Evolutionary conservation across 2,329 filamentous ascomycete species (phyloP).

Genomic region (Thielaviopsis punctulata): DNA sequence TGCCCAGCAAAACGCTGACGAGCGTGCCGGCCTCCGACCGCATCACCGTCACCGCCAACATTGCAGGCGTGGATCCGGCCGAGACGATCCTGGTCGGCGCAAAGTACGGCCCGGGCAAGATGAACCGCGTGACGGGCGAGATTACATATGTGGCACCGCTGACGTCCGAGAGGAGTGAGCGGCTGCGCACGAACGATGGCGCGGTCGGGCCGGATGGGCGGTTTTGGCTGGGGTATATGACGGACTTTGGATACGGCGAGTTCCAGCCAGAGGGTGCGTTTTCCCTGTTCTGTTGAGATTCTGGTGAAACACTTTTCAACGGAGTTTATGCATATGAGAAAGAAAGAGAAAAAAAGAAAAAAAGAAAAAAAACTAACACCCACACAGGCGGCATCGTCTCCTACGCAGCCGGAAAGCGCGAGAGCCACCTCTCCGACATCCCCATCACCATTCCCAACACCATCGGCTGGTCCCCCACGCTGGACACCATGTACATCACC

Average conservation of each 20-base stretch:
- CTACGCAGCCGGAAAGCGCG: slow-evolving; percentile 40
- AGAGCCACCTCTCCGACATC: slow-evolving; percentile 43
- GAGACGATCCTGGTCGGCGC: slow-evolving; percentile 59
- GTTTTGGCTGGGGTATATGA: slow-evolving; percentile 80
- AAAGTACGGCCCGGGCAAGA: slow-evolving; percentile 66
- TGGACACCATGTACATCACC: slow-evolving; percentile 65
- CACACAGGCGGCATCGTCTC: slow-evolving; percentile 51
- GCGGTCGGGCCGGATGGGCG: slow-evolving; percentile 62
- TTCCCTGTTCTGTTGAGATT: slow-evolving; percentile 16
- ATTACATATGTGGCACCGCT: slow-evolving; percentile 38
- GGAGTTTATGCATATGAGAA: background rate
- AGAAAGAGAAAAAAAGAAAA: background rate
- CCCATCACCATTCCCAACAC: slow-evolving; percentile 76
- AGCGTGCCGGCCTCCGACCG: slow-evolving; percentile 39
- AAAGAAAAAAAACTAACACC: background rate
- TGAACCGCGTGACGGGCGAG: slow-evolving; percentile 43
- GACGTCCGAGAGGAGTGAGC: slow-evolving; percentile 26
- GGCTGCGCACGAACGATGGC: slow-evolving; percentile 63
- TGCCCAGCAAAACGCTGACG: slow-evolving; percentile 40
- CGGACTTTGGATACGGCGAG: slow-evolving; percentile 42
- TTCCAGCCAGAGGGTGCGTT: slow-evolving; percentile 43
- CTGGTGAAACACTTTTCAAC: too few relatives aligned
- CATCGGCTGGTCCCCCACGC: slow-evolving; percentile 60
- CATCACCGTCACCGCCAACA: slow-evolving; percentile 59
- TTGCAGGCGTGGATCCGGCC: slow-evolving; percentile 43